Evolutionary conservation across 2,329 filamentous ascomycete genomes (phyloP), one percentile per base, ranked within the genome.

Genomic region (Fusarium sororula): DNA sequence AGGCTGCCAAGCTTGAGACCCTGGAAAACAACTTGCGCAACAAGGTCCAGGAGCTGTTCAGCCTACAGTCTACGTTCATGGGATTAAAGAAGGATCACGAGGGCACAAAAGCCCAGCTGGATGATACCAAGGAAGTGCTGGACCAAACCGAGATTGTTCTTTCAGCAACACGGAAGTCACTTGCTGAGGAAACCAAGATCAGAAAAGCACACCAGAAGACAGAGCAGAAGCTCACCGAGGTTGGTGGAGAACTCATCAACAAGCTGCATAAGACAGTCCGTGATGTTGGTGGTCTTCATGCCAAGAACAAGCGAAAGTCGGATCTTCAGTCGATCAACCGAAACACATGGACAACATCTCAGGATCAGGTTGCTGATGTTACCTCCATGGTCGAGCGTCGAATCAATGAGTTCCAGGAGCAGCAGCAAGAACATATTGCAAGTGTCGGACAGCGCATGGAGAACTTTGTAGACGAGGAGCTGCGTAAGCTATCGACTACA

Each of bases 21-120:
- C 92, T 98, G 84, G 96, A 99, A 81, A 90, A 89, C 42, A 98
- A 96, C 78, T 86, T 99, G 62, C 91, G 94, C 28, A 96, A 97
- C 84, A 98, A 98, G 81, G 92, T 97, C 5, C 95, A 98, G 78
- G 95, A 99, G 81, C 87, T 99, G 1, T 95, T 97, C 81, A 90
- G 91, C 17, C 85, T 98, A 42, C 98, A 94, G 1, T 94, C 92
- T 47, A 95, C 91, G 74, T 97, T 98, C 81, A 95, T 95, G 84
- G 91, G 90, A 2, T 83, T 98, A 77, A 98, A 96, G 83, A 95
- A 95, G 80, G 95, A 98, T 70, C 93, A 97, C 70, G 96, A 99
- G 74, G 87, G 89, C 24, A 95, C 93, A 1, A 92, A 89, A 66
- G 79, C 88, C 9, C 87, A 89, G 60, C 87, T 99, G 6, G 93